Conservation (phyloP, 2,329 filamentous ascomycete species). For the Grosmannia huntii region DNA sequence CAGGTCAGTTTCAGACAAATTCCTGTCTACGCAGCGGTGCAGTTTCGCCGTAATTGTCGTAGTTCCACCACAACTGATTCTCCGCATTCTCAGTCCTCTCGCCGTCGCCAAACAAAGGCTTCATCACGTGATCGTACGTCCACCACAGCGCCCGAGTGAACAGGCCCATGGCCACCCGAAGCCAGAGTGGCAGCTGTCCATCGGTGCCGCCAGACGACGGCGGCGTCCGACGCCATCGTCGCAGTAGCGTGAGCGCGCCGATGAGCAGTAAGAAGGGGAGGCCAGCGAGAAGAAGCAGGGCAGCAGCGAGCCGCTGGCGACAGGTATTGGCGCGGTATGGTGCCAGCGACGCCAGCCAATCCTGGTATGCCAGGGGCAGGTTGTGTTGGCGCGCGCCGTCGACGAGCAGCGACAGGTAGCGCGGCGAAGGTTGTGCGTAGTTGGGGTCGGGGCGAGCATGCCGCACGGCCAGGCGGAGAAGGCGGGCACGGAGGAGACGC, state of each 20-base stretch:
- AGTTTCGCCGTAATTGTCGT: constrained; percentile 9
- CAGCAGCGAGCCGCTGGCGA: constrained; percentile 53
- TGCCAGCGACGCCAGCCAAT: constrained; percentile 55
- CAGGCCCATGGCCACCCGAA: constrained; percentile 36
- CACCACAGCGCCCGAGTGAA: constrained; percentile 38
- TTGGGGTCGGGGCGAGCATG: constrained; percentile 47
- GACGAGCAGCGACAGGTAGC: constrained; percentile 71
- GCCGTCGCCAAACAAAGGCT: constrained; percentile 68
- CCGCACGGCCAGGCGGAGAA: constrained; percentile 30
- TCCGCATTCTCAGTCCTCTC: constrained; percentile 45
- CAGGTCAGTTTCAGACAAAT: not conserved
- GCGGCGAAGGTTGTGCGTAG: constrained; percentile 70
- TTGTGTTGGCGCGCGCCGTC: constrained; percentile 68
- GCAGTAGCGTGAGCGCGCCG: constrained; percentile 25
- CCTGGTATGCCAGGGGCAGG: constrained; percentile 67
- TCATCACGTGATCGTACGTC: constrained; percentile 33
- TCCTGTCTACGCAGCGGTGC: not conserved
- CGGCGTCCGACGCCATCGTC: not conserved
- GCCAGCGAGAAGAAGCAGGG: constrained; percentile 49
- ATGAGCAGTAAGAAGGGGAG: constrained; percentile 39
- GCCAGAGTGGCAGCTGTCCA: constrained; percentile 51
- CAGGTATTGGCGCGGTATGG: constrained; percentile 57
- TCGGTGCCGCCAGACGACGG: constrained; percentile 14
- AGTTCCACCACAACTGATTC: not conserved
- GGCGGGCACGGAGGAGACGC: constrained; percentile 15